phyloP scores from a whole-genome alignment of 208 protist species.

The Acanthamoeba triangularis region DNA sequence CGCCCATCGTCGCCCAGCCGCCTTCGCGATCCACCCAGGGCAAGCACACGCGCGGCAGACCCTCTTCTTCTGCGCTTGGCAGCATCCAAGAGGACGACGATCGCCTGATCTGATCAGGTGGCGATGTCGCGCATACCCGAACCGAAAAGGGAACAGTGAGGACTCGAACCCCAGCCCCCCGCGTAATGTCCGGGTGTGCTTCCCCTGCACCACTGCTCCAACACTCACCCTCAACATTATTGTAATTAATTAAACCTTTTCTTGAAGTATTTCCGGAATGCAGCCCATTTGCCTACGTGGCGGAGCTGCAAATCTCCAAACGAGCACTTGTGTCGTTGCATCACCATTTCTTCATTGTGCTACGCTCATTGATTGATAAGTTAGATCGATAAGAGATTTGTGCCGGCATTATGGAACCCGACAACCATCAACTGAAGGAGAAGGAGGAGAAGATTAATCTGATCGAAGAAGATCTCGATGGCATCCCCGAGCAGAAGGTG shows the following conservation, averaged over 20 bases:
- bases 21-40: background rate
- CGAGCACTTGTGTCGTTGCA: too few relatives aligned
- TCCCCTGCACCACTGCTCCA: too few relatives aligned
- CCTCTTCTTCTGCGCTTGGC: background rate
- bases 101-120: background rate
- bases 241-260: too few relatives aligned
- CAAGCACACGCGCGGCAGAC: background rate
- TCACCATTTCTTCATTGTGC: too few relatives aligned
- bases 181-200: too few relatives aligned
- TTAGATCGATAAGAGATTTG: background rate
- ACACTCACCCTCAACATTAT: too few relatives aligned
- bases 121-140: too few relatives aligned
- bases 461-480: background rate
- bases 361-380: background rate
- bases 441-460: background rate
- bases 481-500: constrained; percentile 31
- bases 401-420: background rate
- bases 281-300: too few relatives aligned
- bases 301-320: too few relatives aligned
- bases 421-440: background rate
- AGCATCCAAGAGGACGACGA: constrained; percentile 7
- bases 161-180: background rate
- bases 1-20: constrained; percentile 18
- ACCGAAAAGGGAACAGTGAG: background rate
- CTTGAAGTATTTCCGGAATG: too few relatives aligned